These are phyloP conservation scores for Arthrinium puccinioides DNA, from an alignment of 2,329 filamentous ascomycete genomes.

Conservation along the genomic window DNA sequence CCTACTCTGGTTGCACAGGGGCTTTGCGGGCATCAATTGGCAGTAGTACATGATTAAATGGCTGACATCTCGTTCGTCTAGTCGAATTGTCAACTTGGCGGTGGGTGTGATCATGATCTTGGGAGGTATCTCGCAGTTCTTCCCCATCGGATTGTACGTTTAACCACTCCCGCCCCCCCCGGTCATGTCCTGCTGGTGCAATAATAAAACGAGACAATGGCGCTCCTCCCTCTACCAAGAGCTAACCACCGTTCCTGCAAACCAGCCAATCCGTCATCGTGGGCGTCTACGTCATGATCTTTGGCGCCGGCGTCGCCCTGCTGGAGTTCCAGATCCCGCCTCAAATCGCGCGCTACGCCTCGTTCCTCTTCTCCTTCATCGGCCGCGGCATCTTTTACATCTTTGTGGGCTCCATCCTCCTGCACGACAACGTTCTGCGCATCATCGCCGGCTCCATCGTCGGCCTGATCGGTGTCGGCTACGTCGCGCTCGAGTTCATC, in stretches of 20 bases:
- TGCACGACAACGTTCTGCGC: conserved; percentile 59
- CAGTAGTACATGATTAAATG: neutral
- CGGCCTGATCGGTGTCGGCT: conserved; percentile 70
- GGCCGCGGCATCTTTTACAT: conserved; percentile 96
- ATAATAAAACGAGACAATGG: neutral
- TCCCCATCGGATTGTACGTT: conserved; percentile 52
- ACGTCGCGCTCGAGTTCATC: conserved; percentile 68
- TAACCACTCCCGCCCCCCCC: conserved; percentile 16
- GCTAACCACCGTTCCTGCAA: neutral
- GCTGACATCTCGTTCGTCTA: conserved; percentile 32
- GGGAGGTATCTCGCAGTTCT: conserved; percentile 72
- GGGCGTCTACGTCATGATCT: conserved; percentile 82
- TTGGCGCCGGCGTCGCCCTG: conserved; percentile 70
- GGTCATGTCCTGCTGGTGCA: conserved; percentile 16
- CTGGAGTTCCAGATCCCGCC: conserved; percentile 94
- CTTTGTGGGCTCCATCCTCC: conserved; percentile 82
- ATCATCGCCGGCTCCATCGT: conserved; percentile 73
- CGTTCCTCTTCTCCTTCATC: conserved; percentile 96
- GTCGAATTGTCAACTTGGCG: conserved; percentile 89
- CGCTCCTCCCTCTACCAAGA: neutral
- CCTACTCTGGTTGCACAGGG: too few species aligned
- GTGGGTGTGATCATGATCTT: conserved; percentile 82
- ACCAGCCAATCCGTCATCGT: conserved; percentile 65
- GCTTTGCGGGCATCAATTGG: neutral
- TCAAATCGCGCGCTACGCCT: conserved; percentile 86